Conservation (phyloP, 345 rosid genomes). For the Eucalyptus cloeziana region DNA sequence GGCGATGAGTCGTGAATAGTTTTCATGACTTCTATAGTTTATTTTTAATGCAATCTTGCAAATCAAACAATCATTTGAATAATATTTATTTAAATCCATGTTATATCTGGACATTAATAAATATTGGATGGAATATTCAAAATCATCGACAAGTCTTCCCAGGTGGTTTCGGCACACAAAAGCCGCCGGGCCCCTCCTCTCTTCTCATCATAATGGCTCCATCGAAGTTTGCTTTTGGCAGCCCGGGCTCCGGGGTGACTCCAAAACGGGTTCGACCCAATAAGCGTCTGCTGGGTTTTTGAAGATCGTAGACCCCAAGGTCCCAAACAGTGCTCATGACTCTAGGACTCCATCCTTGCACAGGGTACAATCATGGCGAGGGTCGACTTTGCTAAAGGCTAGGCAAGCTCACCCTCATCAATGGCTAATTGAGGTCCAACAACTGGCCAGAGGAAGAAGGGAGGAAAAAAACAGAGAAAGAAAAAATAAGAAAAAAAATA, state of each 20-base stretch:
- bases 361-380: fast-evolving
- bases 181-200: not conserved
- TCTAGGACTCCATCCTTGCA: not conserved
- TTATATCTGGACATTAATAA: not conserved
- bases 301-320: not conserved
- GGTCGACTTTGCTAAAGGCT: too few species aligned
- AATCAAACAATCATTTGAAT: too few species aligned
- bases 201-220: not conserved
- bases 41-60: too few species aligned
- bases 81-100: too few species aligned
- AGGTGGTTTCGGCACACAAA: not conserved
- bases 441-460: fast-evolving
- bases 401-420: fast-evolving
- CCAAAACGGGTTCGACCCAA: not conserved
- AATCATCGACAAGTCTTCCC: fast-evolving
- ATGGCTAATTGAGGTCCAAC: fast-evolving
- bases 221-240: not conserved
- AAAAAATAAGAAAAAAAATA: too few species aligned
- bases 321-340: not conserved
- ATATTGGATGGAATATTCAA: fast-evolving
- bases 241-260: not conserved
- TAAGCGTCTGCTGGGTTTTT: not conserved
- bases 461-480: too few species aligned
- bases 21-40: fast-evolving
- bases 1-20: not conserved